Evolutionary conservation across 1,284 basidiomycete species (phyloP), one percentile per base, ranked within the genome.

Genomic region (Phellopilus nigrolimitatus): DNA sequence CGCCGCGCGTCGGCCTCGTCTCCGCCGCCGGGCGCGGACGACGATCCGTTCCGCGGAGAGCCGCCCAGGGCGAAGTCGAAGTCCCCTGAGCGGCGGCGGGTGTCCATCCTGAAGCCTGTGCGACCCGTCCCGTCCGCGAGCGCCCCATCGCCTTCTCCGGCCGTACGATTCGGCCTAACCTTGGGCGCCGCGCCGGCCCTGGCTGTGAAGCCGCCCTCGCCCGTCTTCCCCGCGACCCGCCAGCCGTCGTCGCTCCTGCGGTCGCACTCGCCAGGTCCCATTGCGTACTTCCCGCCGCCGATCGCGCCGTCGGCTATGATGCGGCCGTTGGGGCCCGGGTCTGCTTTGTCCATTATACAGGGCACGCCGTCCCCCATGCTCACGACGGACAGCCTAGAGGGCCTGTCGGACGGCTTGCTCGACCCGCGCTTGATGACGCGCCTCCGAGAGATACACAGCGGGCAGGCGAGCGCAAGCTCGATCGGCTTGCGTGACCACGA

Each of bases 401-500:
- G 22, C 64, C 60, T 46, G 67, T 64, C 61, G 1, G 71, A 72
- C 17, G 71, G 71, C 13, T 62, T 74, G 36, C 62, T 73, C 27
- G 68, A 73, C 44, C 71, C 72, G 3, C 60, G 63, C 3, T 52
- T 65, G 21, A 52, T 59, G 17, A 24, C 52, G 27, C 45, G 54
- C 7, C 28, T 60, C n/a, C 57, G 56, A 25, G 51, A 53, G 31
- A 46, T 52, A 12, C 42, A 41, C 40, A 7, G 56, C 52, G 0
- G 66, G 65, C 10, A 69, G 67, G 45, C 50, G 47, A 72, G 72
- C 38, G 59, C 62, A 12, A 62, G 66, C 17, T 62, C 64, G 37
- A 52, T 66, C 30, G 74, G 72, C 54, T 60, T 73, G 53, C 58
- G 65, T 49, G 71, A 74, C 54, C 70, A 74, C 46, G 65, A 71